Evolutionary conservation across 2,329 filamentous ascomycete species (phyloP).

Genomic region (Cladophialophora immunda): DNA sequence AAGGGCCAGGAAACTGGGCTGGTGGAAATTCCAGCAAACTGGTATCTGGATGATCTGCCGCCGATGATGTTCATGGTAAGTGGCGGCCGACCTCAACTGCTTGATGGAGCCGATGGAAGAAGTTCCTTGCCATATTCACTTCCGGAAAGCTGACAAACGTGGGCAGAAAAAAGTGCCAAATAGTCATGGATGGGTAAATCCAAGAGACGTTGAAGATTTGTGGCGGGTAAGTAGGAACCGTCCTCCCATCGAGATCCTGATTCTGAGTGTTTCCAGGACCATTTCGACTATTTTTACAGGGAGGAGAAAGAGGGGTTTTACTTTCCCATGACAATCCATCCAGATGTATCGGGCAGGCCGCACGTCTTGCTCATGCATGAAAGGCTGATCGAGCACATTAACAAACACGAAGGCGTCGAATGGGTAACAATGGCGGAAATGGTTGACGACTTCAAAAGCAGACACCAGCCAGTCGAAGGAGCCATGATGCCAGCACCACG

Average conservation of each 20-base stretch:
- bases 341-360: constrained; percentile 75
- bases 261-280: constrained; percentile 48
- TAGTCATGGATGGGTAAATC: constrained; percentile 66
- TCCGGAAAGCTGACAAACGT: not conserved
- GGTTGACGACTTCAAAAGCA: constrained; percentile 75
- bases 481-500: constrained; percentile 66
- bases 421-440: constrained; percentile 71
- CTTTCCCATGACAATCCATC: constrained; percentile 80
- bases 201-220: constrained; percentile 65
- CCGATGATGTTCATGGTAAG: constrained; percentile 55
- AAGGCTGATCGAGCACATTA: constrained; percentile 75
- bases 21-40: constrained; percentile 55
- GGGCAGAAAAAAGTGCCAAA: constrained; percentile 54
- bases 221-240: constrained; percentile 41
- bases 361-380: constrained; percentile 79
- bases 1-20: constrained; percentile 50
- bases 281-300: constrained; percentile 74
- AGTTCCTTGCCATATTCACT: not conserved
- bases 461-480: constrained; percentile 65
- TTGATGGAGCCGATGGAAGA: not conserved
- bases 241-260: too few species aligned
- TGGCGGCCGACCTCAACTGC: not conserved
- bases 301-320: constrained; percentile 67
- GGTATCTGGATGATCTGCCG: constrained; percentile 56
- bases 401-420: constrained; percentile 62